phyloP scores from a whole-genome alignment of 148 eudicot species.

The Cornus florida region DNA sequence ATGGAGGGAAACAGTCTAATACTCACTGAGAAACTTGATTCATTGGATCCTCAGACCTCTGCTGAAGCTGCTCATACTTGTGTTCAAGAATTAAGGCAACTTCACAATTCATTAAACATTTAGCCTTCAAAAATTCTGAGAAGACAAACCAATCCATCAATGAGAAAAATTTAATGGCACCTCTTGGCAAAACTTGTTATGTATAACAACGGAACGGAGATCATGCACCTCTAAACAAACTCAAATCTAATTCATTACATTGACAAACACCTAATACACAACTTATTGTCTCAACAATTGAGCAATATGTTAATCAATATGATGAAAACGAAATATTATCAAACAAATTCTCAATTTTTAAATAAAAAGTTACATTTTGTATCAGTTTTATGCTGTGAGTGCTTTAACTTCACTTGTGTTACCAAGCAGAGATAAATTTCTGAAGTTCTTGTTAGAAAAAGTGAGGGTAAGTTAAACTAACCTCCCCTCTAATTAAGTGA shows the following conservation, averaged over 20 bases:
- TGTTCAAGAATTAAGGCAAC: slow-evolving; percentile 70
- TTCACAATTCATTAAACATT: slow-evolving; percentile 80
- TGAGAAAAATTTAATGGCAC: not conserved
- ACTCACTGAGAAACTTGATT: slow-evolving; percentile 64
- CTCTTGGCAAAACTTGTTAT: not conserved
- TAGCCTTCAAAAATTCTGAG: slow-evolving; percentile 72
- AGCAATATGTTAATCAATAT: not conserved
- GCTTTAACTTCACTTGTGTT: not conserved
- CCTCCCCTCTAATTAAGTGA: too few species aligned
- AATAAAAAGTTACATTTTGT: not conserved
- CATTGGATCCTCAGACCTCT: slow-evolving; percentile 61
- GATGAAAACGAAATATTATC: not conserved
- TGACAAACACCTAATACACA: too few species aligned
- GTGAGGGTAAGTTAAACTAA: too few species aligned
- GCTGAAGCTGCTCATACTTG: slow-evolving; percentile 70
- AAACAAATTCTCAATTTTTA: not conserved
- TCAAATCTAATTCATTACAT: not conserved
- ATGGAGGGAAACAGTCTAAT: not conserved
- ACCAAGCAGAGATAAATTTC: not conserved
- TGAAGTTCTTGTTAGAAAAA: not conserved
- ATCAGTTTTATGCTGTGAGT: not conserved
- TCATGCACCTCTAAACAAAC: not conserved
- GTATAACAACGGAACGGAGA: not conserved
- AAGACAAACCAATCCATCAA: not conserved
- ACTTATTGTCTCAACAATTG: not conserved